Base-by-base conservation (phyloP, 257 asterid genomes). In the Penstemon barbatus region DNA sequence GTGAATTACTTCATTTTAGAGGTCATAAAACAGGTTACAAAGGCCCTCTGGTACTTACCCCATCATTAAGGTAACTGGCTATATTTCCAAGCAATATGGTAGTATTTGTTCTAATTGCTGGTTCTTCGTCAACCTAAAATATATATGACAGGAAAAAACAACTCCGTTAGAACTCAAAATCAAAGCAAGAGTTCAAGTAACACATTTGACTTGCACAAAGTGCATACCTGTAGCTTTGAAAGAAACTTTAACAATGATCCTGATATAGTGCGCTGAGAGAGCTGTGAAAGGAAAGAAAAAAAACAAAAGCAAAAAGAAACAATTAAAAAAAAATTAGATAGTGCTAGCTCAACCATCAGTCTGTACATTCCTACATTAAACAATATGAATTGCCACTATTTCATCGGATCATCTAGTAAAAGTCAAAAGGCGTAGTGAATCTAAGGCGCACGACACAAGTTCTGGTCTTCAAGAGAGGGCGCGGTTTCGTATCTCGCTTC, bases 1-100 rank as follows among this genome's bases (percentile, higher is more conserved):
- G 63, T 63, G 56, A 46, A 48, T 61, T 37, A 67, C 49, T 44
- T 62, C 78, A 54, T 77, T 70, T 61, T 46, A 54, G 76, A 8
- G 48, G 55, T 71, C 64, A 46, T 41, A 12, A 57, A 42, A 65
- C 41, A 63, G 73, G 69, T 49, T 61, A 69, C 61, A 64, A 55
- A 66, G 44, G 60, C 77, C 45, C 69, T 71, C 41, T 13, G 53
- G 71, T 66, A 84, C 96, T 66, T 66, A 94, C 97, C 97, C 99
- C 99, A 33, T 94, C 97, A 66, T 91, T 91, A 55, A 94, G 97
- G 87, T 89, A 61, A 75, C 90, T 80, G 50, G 97, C 97, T 77
- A 94, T 94, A 77, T 94, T 94, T 79, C 99, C 99, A 65, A 94
- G 97, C 81, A 94, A 78, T 79, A 91, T 94, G 69, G 99, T 94